Base-by-base conservation (phyloP, 768 basidiomycete genomes). In the Hydnomerulius pinastri region DNA sequence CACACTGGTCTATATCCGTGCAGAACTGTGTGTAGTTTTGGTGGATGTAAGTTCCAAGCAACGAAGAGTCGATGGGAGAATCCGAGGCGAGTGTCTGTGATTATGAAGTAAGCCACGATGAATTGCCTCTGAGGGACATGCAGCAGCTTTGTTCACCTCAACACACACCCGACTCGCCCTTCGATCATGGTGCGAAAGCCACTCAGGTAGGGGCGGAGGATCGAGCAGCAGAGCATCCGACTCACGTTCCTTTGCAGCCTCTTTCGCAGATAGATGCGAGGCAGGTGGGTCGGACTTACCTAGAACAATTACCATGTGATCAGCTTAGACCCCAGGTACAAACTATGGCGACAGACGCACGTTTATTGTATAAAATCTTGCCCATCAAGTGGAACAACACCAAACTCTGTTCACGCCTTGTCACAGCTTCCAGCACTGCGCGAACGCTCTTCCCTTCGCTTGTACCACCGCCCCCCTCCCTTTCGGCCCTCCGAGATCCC, bases 361-460 rank as follows among this genome's bases (percentile, higher is more conserved):
- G 83, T 69, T 98, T 99, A 67, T 96, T 98, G 65, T 97, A 98
- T 41, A 98, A 67, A 1, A 98, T 81, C 71, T 91, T 96, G 13
- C 97, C 97, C 42, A 99, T 74, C 15, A 98, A 70, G 69, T 98
- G 97, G 64, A 99, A 99, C 43, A 99, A 71, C 9, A 82, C 83
- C 13, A 99, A 72, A 52, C 84, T 90, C 60, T 92, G 87, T 62
- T 99, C 97, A 46, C 92, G 75, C 50, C 86, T 73, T 18, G 92
- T 90, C 1, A 93, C 78, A 1, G 84, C 81, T 59, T 92, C 87
- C 55, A 97, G 64, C 13, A 86, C 67, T 4, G 72, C 67, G 11
- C 68, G 66, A 0, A 57, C 56, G 21, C 35, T 57, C 4, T 61
- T 10, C 50, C 58, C 41, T 50, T 53, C 33, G 30, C 43, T 61